These are phyloP conservation scores for Hypoxylon sp. DNA, from an alignment of 2,329 filamentous ascomycete species.

Conservation along the genomic window DNA sequence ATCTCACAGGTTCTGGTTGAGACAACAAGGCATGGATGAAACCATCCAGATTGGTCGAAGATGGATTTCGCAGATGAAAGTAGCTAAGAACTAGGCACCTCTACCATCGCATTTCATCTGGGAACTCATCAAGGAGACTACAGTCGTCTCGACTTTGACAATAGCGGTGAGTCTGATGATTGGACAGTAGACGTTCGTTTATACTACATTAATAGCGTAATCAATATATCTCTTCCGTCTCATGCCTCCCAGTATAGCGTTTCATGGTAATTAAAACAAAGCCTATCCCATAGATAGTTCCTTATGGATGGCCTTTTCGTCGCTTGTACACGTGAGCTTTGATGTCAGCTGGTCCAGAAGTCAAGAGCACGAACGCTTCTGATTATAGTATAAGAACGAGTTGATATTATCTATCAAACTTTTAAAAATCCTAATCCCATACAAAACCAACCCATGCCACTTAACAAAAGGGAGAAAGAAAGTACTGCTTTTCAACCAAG, in stretches of 20 bases:
- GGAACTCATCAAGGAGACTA: conserved; percentile 5
- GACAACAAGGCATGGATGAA: conserved; percentile 71
- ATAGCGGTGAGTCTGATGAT: conserved; percentile 11
- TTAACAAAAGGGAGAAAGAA: conserved; percentile 10
- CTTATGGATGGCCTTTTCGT: background rate
- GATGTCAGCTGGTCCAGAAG: background rate
- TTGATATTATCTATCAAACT: conserved; percentile 33
- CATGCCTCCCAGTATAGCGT: background rate
- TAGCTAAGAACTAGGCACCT: conserved; percentile 40
- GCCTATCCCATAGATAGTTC: background rate
- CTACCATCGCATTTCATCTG: conserved; percentile 25
- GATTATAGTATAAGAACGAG: background rate
- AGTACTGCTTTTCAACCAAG: conserved; percentile 12
- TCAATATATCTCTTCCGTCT: background rate
- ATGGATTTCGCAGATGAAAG: conserved; percentile 65
- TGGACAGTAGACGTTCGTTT: conserved; percentile 12
- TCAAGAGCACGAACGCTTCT: background rate
- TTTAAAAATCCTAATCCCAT: conserved; percentile 22
- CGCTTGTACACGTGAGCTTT: background rate
- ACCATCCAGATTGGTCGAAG: conserved; percentile 70
- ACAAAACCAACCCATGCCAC: conserved; percentile 23
- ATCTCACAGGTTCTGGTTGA: conserved; percentile 69
- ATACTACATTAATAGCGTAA: background rate
- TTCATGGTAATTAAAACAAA: background rate
- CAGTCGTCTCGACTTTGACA: conserved; percentile 14